A percentile compares a stretch with the other conserved stretches of the same genome.
Conservation (phyloP, 805 yeast genomes). For the Maudiozyma saulgeensis region DNA sequence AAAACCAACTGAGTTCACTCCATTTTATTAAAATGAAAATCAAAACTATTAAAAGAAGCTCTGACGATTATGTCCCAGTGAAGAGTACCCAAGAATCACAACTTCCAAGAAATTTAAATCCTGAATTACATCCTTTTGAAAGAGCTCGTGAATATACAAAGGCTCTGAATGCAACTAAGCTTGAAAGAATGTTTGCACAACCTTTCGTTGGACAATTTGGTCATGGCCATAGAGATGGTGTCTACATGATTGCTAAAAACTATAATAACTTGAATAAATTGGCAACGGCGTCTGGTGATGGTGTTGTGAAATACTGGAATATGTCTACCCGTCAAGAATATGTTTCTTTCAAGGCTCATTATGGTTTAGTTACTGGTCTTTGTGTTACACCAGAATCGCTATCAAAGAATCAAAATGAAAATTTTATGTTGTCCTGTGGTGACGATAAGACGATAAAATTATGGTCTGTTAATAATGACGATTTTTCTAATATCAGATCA, state of each 20-base stretch:
- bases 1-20: no score
- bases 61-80: slow-evolving; percentile 89
- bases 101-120: slow-evolving; percentile 80
- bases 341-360: slow-evolving; percentile 77
- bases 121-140: slow-evolving; percentile 93
- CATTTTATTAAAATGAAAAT: slow-evolving; percentile 44
- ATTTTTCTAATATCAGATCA: slow-evolving; percentile 31
- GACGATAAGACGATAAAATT: slow-evolving; percentile 82
- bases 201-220: slow-evolving; percentile 96
- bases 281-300: slow-evolving; percentile 94
- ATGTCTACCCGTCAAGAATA: slow-evolving; percentile 67
- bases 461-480: slow-evolving; percentile 65
- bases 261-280: slow-evolving; percentile 57
- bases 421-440: slow-evolving; percentile 68
- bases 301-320: slow-evolving; percentile 91
- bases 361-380: slow-evolving; percentile 81
- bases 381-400: slow-evolving; percentile 49
- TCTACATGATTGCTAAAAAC: slow-evolving; percentile 78
- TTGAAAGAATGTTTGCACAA: slow-evolving; percentile 95
- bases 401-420: slow-evolving; percentile 27
- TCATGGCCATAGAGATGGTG: slow-evolving; percentile 90
- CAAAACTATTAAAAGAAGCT: slow-evolving; percentile 78
- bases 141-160: slow-evolving; percentile 93
- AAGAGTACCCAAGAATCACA: slow-evolving; percentile 82
- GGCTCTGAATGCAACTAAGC: slow-evolving; percentile 88